Evolutionary conservation across 2,329 filamentous ascomycete genomes (phyloP).

Genomic region (Alternaria ventricosa): DNA sequence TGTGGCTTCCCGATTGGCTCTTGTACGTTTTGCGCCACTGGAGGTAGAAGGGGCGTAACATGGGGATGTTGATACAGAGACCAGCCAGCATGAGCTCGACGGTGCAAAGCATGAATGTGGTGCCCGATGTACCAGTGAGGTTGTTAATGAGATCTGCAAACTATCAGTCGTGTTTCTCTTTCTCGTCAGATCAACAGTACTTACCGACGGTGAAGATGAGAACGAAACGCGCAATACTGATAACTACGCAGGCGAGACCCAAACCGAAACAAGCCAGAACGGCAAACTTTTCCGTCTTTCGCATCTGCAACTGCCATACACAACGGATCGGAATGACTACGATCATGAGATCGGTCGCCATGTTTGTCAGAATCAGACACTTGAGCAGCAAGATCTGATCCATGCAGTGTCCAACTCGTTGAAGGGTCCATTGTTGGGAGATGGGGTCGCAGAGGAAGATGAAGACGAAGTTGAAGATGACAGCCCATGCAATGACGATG

Average conservation of each 20-base stretch:
- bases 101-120: constrained; percentile 31
- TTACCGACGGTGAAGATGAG: constrained; percentile 26
- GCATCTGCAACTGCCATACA: constrained; percentile 30
- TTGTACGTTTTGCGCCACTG: constrained; percentile 28
- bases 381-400: constrained; percentile 30
- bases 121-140: constrained; percentile 28
- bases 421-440: constrained; percentile 29
- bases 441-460: constrained; percentile 33
- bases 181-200: not conserved
- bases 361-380: constrained; percentile 25
- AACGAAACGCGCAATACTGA: constrained; percentile 31
- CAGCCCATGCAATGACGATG: constrained; percentile 26
- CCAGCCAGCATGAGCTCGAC: constrained; percentile 31
- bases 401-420: constrained; percentile 29
- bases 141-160: constrained; percentile 25
- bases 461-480: constrained; percentile 31
- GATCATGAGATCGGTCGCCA: constrained; percentile 25
- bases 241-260: constrained; percentile 24
- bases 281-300: constrained; percentile 31
- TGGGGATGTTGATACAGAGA: constrained; percentile 32
- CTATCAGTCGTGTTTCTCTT: not conserved
- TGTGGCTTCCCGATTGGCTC: constrained; percentile 9
- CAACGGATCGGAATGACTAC: constrained; percentile 20
- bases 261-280: constrained; percentile 29
- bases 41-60: constrained; percentile 31